phyloP scores from a whole-genome alignment of 345 rosid genomes.

The Draba incana region DNA sequence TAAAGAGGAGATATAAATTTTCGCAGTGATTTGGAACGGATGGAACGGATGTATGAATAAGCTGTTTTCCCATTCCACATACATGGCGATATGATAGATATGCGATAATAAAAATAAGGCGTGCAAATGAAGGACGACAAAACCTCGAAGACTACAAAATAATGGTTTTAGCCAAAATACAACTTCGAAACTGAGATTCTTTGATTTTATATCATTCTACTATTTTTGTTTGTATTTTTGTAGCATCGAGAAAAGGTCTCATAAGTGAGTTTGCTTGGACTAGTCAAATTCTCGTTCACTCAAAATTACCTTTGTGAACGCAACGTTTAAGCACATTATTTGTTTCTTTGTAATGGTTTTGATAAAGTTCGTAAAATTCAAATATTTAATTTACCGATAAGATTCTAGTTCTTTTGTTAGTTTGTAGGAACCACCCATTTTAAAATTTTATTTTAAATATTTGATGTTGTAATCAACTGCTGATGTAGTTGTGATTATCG shows the following conservation, averaged over 20 bases:
- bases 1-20: too few relatives aligned
- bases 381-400: constrained; percentile 19
- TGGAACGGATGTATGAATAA: too few relatives aligned
- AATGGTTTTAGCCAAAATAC: constrained; percentile 42
- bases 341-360: neutral
- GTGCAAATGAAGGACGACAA: constrained; percentile 41
- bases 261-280: constrained; percentile 41
- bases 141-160: constrained; percentile 51
- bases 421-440: neutral
- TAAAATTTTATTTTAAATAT: neutral
- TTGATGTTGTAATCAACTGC: too few relatives aligned
- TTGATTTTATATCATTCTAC: neutral
- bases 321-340: neutral
- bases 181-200: constrained; percentile 43
- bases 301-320: neutral
- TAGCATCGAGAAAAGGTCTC: constrained; percentile 35
- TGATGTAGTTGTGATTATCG: too few relatives aligned
- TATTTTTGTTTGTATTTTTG: neutral
- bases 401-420: constrained; percentile 18
- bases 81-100: constrained; percentile 2
- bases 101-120: constrained; percentile 41
- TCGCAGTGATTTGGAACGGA: too few relatives aligned
- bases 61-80: too few relatives aligned
- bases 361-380: neutral
- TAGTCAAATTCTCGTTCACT: constrained; percentile 34